These are phyloP conservation scores for Cunninghamia lanceolata DNA, from an alignment of 75 land plant species.

Conservation along the genomic window DNA sequence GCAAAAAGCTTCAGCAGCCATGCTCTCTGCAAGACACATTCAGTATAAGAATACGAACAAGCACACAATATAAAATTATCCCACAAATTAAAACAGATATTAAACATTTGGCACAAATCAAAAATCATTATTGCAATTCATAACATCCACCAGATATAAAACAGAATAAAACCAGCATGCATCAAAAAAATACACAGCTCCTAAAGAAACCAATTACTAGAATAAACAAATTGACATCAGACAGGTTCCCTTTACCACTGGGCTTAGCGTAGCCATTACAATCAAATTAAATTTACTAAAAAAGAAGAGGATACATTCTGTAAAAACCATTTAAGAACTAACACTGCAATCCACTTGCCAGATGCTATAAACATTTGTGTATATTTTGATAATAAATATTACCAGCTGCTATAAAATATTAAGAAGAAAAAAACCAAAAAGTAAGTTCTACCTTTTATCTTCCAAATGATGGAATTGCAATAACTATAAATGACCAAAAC, in stretches of 20 bases:
- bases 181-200: not conserved
- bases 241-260: not conserved
- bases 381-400: not conserved
- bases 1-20: slow-evolving; percentile 94
- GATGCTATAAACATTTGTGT: not conserved
- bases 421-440: no score
- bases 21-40: slow-evolving; percentile 69
- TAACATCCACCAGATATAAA: not conserved
- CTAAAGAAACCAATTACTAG: not conserved
- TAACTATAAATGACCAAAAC: not conserved
- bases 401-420: not conserved
- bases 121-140: not conserved
- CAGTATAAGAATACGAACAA: slow-evolving; percentile 9
- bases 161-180: not conserved
- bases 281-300: not conserved
- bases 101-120: not conserved
- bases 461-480: not conserved
- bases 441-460: not conserved
- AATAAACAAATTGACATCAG: not conserved
- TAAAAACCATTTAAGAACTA: not conserved
- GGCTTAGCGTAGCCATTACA: not conserved
- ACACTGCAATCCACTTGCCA: not conserved
- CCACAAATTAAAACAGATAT: not conserved
- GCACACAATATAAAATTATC: not conserved
- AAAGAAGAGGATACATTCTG: not conserved